These are phyloP conservation scores for Botryotinia calthae DNA, from an alignment of 2,329 filamentous ascomycete genomes.

Conservation along the genomic window DNA sequence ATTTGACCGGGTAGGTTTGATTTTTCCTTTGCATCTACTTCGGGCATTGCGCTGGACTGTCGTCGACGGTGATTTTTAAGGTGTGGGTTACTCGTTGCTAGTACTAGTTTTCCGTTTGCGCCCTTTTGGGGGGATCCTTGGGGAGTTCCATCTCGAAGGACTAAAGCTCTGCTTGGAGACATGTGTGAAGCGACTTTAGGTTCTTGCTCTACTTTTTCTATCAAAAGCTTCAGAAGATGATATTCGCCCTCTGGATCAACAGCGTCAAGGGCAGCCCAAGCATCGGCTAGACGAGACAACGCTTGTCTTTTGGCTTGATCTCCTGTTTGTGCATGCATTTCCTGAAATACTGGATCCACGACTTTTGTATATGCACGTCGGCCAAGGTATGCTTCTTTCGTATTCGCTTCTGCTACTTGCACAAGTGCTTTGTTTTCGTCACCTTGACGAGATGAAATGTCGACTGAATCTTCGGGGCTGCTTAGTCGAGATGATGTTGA, in stretches of 20 bases:
- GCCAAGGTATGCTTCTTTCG: conserved; percentile 81
- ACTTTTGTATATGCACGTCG: conserved; percentile 77
- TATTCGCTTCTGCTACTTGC: conserved; percentile 51
- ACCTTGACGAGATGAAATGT: conserved; percentile 30
- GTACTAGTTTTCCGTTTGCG: conserved; percentile 58
- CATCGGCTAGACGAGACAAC: conserved; percentile 77
- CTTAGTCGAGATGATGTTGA: conserved; percentile 37
- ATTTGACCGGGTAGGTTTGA: conserved; percentile 55
- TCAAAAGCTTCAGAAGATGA: conserved; percentile 74
- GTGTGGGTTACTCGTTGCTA: conserved; percentile 82
- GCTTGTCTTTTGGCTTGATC: conserved; percentile 75
- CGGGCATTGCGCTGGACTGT: conserved; percentile 45
- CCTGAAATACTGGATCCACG: conserved; percentile 78
- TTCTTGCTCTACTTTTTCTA: conserved; percentile 70
- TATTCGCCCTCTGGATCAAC: conserved; percentile 89
- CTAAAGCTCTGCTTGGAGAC: conserved; percentile 41
- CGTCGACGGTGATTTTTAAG: conserved; percentile 72
- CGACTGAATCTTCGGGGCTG: conserved; percentile 31
- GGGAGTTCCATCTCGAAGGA: conserved; percentile 55
- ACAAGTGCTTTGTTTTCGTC: conserved; percentile 65
- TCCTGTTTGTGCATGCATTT: conserved; percentile 78
- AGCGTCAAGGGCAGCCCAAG: conserved; percentile 79
- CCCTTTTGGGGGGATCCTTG: conserved; percentile 45
- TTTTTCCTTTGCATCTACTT: conserved; percentile 47
- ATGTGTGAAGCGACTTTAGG: conserved; percentile 54